Evolutionary conservation across 2,329 filamentous ascomycete genomes (phyloP).

Genomic region (Berkeleyomyces basicola): DNA sequence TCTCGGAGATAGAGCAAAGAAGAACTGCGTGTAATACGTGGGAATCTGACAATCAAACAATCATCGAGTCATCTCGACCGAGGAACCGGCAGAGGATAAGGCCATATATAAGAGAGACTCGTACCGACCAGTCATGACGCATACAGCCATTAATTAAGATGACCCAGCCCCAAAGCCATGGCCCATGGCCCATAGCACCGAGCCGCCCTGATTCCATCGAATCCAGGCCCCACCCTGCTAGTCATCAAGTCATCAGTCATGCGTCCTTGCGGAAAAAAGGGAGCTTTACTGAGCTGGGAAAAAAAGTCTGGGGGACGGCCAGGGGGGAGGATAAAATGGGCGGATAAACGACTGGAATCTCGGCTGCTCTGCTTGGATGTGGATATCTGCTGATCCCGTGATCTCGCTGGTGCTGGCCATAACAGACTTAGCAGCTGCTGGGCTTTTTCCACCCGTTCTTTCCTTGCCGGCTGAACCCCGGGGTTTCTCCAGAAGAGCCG

Average conservation of each 20-base stretch:
- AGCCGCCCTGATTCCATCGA: background rate
- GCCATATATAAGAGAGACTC: background rate
- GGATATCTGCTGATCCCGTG: background rate
- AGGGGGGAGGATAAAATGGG: background rate
- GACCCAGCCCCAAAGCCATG: background rate
- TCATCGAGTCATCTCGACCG: background rate
- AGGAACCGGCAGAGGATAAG: background rate
- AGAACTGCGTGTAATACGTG: background rate
- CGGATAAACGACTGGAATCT: too few species aligned
- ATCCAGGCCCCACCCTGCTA: background rate
- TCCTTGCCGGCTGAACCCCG: too few species aligned
- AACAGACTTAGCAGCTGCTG: background rate
- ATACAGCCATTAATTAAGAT: background rate
- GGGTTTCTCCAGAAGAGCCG: background rate
- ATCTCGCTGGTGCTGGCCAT: background rate
- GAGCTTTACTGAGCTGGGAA: background rate
- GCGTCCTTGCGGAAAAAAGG: background rate
- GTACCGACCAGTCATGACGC: background rate
- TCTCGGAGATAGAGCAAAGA: background rate
- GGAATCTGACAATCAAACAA: too few species aligned
- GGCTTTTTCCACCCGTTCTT: background rate
- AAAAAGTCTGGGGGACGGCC: background rate
- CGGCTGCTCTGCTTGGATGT: too few species aligned
- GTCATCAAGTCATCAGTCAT: background rate
- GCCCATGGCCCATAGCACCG: background rate